Percentiles rank a stretch among this genome's conserved stretches.
Evolutionary conservation across 345 rosid species (phyloP).

Genomic region (Eucalyptus melliodora): DNA sequence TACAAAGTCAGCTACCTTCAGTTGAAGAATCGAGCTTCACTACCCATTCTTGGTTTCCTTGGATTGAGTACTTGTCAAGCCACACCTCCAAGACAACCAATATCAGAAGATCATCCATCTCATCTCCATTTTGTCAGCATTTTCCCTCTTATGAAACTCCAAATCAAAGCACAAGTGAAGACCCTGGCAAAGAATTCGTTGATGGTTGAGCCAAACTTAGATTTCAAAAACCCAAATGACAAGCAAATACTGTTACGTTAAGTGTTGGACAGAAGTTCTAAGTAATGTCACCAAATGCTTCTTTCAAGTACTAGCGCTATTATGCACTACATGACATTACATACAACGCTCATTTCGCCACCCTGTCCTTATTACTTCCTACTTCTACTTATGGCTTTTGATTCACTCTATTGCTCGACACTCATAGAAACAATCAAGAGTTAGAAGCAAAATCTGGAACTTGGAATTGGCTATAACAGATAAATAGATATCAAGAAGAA

Average conservation of each 20-base stretch:
- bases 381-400: background rate
- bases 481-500: no score
- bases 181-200: slow-evolving; percentile 33
- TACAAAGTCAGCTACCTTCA: no score
- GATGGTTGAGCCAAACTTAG: background rate
- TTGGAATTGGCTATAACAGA: no score
- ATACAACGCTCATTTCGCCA: background rate
- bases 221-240: background rate
- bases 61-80: slow-evolving; percentile 59
- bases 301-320: background rate
- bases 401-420: background rate
- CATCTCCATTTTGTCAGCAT: slow-evolving; percentile 52
- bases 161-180: slow-evolving; percentile 84
- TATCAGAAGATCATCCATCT: slow-evolving; percentile 89
- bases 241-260: background rate
- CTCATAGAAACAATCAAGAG: no score
- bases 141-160: slow-evolving; percentile 49
- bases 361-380: background rate
- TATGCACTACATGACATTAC: background rate
- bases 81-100: slow-evolving; percentile 49
- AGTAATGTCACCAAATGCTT: background rate
- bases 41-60: slow-evolving; percentile 67
- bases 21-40: no score
- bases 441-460: no score
- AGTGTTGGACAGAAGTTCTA: background rate